phyloP scores from a whole-genome alignment of 305 asterid species.

The Salvia sclarea region DNA sequence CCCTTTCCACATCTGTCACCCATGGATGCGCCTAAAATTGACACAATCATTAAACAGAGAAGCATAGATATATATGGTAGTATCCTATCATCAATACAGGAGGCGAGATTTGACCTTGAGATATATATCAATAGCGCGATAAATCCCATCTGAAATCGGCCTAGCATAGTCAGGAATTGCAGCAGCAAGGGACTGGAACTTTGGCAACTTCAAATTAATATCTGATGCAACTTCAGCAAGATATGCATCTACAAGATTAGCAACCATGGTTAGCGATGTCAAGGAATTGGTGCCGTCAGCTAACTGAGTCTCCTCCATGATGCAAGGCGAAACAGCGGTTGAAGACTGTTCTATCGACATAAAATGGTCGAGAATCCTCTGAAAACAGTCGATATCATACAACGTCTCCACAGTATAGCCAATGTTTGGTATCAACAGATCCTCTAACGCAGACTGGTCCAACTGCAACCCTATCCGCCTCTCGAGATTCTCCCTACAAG shows the following conservation, averaged over 20 bases:
- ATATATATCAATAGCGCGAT: slow-evolving; percentile 84
- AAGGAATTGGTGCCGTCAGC: slow-evolving; percentile 48
- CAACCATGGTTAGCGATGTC: slow-evolving; percentile 74
- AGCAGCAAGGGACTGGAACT: slow-evolving; percentile 78
- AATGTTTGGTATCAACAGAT: slow-evolving; percentile 71
- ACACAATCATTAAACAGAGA: neutral
- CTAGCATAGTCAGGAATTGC: slow-evolving; percentile 85
- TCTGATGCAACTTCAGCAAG: slow-evolving; percentile 87
- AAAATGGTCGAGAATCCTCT: slow-evolving; percentile 89
- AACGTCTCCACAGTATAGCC: slow-evolving; percentile 71
- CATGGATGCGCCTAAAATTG: slow-evolving; percentile 77
- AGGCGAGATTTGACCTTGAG: slow-evolving; percentile 63
- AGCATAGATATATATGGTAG: neutral
- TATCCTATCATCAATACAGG: too few species aligned
- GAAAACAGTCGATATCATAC: slow-evolving; percentile 83
- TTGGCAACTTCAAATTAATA: slow-evolving; percentile 71
- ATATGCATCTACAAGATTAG: slow-evolving; percentile 76
- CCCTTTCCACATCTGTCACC: slow-evolving; percentile 73
- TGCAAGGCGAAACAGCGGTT: slow-evolving; percentile 56
- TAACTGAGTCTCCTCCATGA: slow-evolving; percentile 57
- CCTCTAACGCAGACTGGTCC: slow-evolving; percentile 73
- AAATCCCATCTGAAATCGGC: slow-evolving; percentile 73
- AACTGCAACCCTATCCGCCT: slow-evolving; percentile 72
- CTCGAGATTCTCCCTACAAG: slow-evolving; percentile 76
- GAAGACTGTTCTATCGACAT: slow-evolving; percentile 62